Base-by-base conservation (phyloP, 169 alveolate species). In the Plasmodium berghei region DNA sequence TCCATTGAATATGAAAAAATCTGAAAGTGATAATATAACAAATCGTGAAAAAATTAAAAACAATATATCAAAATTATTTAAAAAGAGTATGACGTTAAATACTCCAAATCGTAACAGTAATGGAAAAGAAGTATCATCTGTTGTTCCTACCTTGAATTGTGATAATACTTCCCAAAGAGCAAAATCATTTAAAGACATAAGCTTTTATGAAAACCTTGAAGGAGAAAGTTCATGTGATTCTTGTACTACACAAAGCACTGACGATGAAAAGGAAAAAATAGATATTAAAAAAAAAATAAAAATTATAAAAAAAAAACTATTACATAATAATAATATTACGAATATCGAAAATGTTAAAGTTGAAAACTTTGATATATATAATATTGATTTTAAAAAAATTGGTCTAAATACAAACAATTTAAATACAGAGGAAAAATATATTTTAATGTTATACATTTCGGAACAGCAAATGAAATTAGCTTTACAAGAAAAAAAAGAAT, bases 381-480 rank as follows among this genome's bases (percentile, higher is more conserved):
- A 77, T 63, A 46, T 77, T 22, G 77, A 77, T 49, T 77, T 77
- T 77, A 49, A 77, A 52, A 77, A 52, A 77, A 16, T 77, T 42
- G 89, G 89, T 45, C 58, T 77, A 52, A 77, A 77, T 67, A 75
- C 66, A 34, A 67, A 42, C 46, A 63, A 52, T 70, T 58, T 77
- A 52, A 75, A 77, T 22, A 77, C 63, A 18, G 89, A 77, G 40
- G 89, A 77, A 77, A 77, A 77, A 45, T 77, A 77, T 24, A 77
- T 77, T 77, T 77, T 77, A 59, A 26, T 77, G 80, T 55, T 77
- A 40, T 77, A 77, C 61, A 77, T 77, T 22, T 77, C 89, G 18
- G 73, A 77, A 77, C 63, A 77, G 18, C 63, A 77, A 22, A 48
- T 46, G 48, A 75, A 77, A 16, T 64, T 16, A 24, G 69, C 66